These are phyloP conservation scores for Goffeauzyma gilvescens DNA, from an alignment of 768 basidiomycete genomes.

Conservation along the genomic window DNA sequence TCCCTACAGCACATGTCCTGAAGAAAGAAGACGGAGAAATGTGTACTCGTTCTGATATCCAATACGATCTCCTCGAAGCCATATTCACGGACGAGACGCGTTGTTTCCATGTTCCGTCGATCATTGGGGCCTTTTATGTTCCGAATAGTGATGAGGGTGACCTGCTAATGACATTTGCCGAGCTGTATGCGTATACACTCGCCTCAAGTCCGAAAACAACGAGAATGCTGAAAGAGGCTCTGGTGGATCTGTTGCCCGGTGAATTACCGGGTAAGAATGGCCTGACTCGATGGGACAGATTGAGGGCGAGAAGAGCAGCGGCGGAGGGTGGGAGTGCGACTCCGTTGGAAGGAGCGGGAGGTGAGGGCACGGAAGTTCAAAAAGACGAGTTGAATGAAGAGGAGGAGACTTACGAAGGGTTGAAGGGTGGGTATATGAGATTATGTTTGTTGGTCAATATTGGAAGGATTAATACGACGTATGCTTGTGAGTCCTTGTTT, in stretches of 20 bases:
- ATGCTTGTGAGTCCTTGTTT: slow-evolving; percentile 45
- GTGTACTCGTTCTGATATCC: slow-evolving; percentile 10
- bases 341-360: too few relatives aligned
- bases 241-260: slow-evolving; percentile 35
- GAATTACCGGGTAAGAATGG: slow-evolving; percentile 9
- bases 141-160: slow-evolving; percentile 35
- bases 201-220: slow-evolving; percentile 55
- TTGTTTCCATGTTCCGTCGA: slow-evolving; percentile 43
- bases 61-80: slow-evolving; percentile 59
- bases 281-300: background rate
- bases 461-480: slow-evolving; percentile 62
- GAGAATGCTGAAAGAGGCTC: slow-evolving; percentile 51
- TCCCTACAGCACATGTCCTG: slow-evolving; percentile 12
- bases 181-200: slow-evolving; percentile 64
- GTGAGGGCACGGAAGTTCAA: background rate
- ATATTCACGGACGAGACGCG: slow-evolving; percentile 53
- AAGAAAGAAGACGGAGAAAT: slow-evolving; percentile 12
- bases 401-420: slow-evolving; percentile 8
- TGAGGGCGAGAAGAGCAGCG: background rate
- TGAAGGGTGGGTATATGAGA: slow-evolving; percentile 9
- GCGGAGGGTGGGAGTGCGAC: slow-evolving; percentile 2
- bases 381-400: slow-evolving; percentile 6
- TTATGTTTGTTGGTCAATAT: slow-evolving; percentile 39
- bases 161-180: slow-evolving; percentile 45
- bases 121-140: too few relatives aligned